Evolutionary conservation across 768 basidiomycete species (phyloP), one percentile per base, ranked within the genome.

Genomic region (Kwoniella newhampshirensis): DNA sequence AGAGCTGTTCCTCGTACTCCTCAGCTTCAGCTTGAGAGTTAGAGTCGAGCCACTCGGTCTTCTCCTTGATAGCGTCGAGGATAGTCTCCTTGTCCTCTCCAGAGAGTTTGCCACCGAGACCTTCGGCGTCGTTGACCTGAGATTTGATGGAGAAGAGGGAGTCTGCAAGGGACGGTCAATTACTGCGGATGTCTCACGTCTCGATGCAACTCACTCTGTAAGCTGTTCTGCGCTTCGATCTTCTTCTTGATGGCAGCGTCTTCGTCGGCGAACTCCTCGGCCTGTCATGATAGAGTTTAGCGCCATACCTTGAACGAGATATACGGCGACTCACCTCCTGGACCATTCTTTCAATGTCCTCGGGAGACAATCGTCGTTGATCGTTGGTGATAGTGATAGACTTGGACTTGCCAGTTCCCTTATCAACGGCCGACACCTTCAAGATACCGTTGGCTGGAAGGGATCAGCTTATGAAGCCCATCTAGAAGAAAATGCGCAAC

Each of bases 301-400:
- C 6, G 12, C 20, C 6, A 4, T 35, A 5, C 5, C 47, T 4
- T 3, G 2, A 21, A 17, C 30, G n/a, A 17, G 25, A 18, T 32
- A 27, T 6, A 6, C 15, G 30, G 18, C 17, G 17, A 37, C 30
- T 32, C 47, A 49, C 27, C 50, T 96, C 93, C 59, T 78, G 75
- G 41, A 97, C 90, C 93, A 98, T 98, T 76, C 91, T 88, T 78
- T 98, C 93, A 61, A 97, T 97, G 75, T 97, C 93, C 78, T 97
- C 93, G 81, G 94, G 90, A 63, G 89, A 91, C 66, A 98, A 80
- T 78, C 93, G 91, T 41, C 92, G 91, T 81, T 97, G 93, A 82
- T 96, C 92, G 77, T 76, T 76, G 73, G 73, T 76, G 57, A 76
- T 76, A 53, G 71, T 73, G 63, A 76, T 74, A n/a, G 68, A 71